These are phyloP conservation scores for Diaporthe sp. DNA, from an alignment of 2,329 filamentous ascomycete species.

Conservation along the genomic window DNA sequence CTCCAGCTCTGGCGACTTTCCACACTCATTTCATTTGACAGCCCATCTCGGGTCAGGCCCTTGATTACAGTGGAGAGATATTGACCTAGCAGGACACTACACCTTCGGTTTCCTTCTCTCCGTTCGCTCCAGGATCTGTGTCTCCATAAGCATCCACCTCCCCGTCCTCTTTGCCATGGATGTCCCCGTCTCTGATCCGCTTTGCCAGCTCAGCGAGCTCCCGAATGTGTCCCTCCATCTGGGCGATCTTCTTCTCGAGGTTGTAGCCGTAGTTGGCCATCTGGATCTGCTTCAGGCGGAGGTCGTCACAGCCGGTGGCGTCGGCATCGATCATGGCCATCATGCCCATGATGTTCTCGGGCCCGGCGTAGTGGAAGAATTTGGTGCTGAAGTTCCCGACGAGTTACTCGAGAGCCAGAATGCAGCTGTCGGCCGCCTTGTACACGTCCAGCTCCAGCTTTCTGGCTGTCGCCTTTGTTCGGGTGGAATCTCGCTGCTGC, in stretches of 20 bases:
- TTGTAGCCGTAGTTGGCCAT: background rate
- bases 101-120: background rate
- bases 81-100: background rate
- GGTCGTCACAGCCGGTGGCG: background rate
- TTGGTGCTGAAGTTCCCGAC: background rate
- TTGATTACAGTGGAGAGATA: background rate
- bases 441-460: background rate
- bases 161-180: background rate
- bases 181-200: background rate
- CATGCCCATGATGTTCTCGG: background rate
- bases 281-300: background rate
- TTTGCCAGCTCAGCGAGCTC: slow-evolving; percentile 8
- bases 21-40: too few relatives aligned
- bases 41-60: too few relatives aligned
- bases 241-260: background rate
- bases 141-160: background rate
- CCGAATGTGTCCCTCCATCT: background rate
- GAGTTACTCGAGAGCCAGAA: background rate
- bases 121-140: background rate
- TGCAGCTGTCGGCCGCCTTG: slow-evolving; percentile 7
- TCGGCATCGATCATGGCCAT: background rate
- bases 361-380: background rate
- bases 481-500: background rate
- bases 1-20: too few relatives aligned
- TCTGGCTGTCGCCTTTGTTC: background rate